These are phyloP conservation scores for Comarum palustre DNA, from an alignment of 306 rosid genomes.

Conservation along the genomic window DNA sequence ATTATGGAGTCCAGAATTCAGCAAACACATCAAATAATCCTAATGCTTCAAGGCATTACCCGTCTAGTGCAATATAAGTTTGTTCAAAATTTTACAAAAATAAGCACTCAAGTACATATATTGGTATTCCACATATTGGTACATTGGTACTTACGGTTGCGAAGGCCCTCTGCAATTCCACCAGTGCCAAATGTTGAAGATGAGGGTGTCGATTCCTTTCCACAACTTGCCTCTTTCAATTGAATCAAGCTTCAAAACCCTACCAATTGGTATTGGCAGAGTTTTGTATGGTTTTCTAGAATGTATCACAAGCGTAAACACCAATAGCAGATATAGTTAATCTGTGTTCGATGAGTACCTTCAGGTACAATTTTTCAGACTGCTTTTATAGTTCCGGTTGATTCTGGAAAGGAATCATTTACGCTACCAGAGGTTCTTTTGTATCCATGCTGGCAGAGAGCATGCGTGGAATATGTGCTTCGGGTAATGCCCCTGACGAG, in stretches of 20 bases:
- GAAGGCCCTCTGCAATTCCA: conserved; percentile 92
- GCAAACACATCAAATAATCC: too few relatives aligned
- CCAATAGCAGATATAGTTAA: conserved; percentile 23
- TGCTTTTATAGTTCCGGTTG: conserved; percentile 23
- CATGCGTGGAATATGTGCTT: too few relatives aligned
- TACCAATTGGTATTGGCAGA: too few relatives aligned
- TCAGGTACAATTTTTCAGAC: conserved; percentile 28
- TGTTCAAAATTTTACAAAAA: too few relatives aligned
- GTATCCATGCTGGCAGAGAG: conserved; percentile 99
- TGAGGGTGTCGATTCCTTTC: conserved; percentile 60
- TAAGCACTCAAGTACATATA: too few relatives aligned
- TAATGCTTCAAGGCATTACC: too few relatives aligned
- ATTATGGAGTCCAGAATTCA: too few relatives aligned
- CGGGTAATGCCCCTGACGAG: conserved; percentile 99
- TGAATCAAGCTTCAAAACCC: conserved; percentile 79
- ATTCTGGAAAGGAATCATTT: conserved; percentile 43
- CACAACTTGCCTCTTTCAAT: conserved; percentile 60
- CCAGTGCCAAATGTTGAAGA: conserved; percentile 99
- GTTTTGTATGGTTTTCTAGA: conserved; percentile 25
- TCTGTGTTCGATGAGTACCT: conserved; percentile 34
- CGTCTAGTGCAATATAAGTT: too few relatives aligned
- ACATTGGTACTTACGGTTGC: conserved; percentile 79
- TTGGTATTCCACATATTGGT: too few relatives aligned
- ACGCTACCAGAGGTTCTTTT: conserved; percentile 48
- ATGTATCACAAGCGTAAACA: conserved; percentile 18